phyloP scores from a whole-genome alignment of 1,284 basidiomycete species.

The Moniliella sp. region DNA sequence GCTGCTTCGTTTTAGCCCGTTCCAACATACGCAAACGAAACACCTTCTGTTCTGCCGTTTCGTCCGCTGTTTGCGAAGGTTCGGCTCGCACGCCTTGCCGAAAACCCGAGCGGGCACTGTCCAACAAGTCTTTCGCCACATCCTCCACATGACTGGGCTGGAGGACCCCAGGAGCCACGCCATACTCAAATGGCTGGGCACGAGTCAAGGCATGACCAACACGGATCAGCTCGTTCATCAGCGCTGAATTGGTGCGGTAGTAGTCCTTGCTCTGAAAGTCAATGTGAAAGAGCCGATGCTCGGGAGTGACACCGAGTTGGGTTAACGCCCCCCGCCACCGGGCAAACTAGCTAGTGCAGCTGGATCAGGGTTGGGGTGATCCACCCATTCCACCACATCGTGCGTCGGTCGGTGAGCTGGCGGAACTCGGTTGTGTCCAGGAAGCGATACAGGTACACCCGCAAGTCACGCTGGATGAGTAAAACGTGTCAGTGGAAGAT shows the following conservation, averaged over 20 bases:
- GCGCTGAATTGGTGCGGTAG: constrained; percentile 12
- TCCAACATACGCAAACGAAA: constrained; percentile 3
- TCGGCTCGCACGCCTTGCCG: constrained; percentile 11
- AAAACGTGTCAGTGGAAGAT: not conserved
- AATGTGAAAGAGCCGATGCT: constrained; percentile 12
- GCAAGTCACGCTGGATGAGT: constrained; percentile 7
- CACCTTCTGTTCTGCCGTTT: not conserved
- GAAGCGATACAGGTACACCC: constrained; percentile 16
- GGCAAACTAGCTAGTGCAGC: constrained; percentile 9
- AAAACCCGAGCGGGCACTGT: constrained; percentile 12
- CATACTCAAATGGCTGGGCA: constrained; percentile 12
- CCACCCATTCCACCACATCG: constrained; percentile 14
- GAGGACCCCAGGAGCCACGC: constrained; percentile 11
- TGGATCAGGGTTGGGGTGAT: constrained; percentile 9
- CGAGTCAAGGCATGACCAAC: constrained; percentile 9
- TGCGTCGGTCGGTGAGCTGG: constrained; percentile 11
- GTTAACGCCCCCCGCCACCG: constrained; percentile 6
- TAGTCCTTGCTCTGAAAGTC: constrained; percentile 11
- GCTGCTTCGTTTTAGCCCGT: constrained; percentile 11
- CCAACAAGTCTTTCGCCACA: constrained; percentile 18
- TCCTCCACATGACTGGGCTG: constrained; percentile 12
- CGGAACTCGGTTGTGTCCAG: constrained; percentile 15
- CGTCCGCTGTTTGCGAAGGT: constrained; percentile 2
- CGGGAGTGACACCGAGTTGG: constrained; percentile 1
- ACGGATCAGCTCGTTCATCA: constrained; percentile 12